A percentile compares a stretch with the other conserved stretches of the same genome.
phyloP scores from a whole-genome alignment of 2,329 filamentous ascomycete genomes.

The Fusarium pseudoanthophilum region DNA sequence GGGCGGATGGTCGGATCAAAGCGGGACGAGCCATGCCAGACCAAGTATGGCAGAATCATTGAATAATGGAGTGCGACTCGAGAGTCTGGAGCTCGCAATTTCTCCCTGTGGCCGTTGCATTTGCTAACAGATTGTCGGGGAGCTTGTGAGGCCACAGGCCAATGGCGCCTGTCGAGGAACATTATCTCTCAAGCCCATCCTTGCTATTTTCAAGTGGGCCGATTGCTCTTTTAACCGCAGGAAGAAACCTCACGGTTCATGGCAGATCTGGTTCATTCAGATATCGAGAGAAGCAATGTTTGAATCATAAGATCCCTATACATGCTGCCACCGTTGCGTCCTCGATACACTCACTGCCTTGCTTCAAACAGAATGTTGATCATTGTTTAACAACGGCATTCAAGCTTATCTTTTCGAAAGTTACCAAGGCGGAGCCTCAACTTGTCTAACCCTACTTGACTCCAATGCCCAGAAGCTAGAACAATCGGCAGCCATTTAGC shows the following conservation, averaged over 20 bases:
- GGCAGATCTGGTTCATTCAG: background rate
- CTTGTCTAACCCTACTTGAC: slow-evolving; percentile 19
- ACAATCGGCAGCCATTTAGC: slow-evolving; percentile 30
- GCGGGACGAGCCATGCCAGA: slow-evolving; percentile 34
- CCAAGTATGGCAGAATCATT: slow-evolving; percentile 21
- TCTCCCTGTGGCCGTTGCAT: slow-evolving; percentile 1
- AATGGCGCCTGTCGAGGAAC: slow-evolving; percentile 5
- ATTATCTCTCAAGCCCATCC: slow-evolving; percentile 10
- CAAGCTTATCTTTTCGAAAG: slow-evolving; percentile 14
- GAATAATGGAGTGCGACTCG: slow-evolving; percentile 10
- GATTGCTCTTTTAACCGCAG: background rate
- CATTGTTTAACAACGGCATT: background rate
- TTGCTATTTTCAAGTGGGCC: slow-evolving; percentile 13
- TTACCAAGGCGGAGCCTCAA: slow-evolving; percentile 22
- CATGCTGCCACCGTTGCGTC: background rate
- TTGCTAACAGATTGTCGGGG: slow-evolving; percentile 13
- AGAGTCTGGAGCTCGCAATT: slow-evolving; percentile 1
- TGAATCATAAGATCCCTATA: background rate
- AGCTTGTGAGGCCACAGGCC: background rate
- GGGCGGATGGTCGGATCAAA: slow-evolving; percentile 35
- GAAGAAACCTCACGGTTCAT: background rate
- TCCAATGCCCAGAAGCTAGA: slow-evolving; percentile 26
- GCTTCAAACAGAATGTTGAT: background rate
- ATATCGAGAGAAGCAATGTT: background rate
- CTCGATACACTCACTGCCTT: background rate